Evolutionary conservation across 2,329 filamentous ascomycete genomes (phyloP).

Genomic region (Cyclaneusma minus): DNA sequence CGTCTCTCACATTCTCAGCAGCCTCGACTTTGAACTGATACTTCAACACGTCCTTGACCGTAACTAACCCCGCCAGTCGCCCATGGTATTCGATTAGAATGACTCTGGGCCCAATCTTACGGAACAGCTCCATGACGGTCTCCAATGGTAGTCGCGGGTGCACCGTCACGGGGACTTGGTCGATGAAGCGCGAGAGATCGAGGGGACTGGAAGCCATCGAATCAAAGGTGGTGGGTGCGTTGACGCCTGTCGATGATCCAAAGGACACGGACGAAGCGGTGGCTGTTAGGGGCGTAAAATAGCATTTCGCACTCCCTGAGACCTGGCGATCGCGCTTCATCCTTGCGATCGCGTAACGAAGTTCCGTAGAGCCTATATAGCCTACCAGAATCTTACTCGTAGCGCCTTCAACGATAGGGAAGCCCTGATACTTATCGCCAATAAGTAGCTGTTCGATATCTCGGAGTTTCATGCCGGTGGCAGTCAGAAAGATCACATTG

Average conservation of each 20-base stretch:
- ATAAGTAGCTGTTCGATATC: slow-evolving; percentile 62
- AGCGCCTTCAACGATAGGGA: slow-evolving; percentile 71
- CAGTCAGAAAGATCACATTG: slow-evolving; percentile 58
- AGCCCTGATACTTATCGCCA: slow-evolving; percentile 78
- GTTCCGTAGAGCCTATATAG: slow-evolving; percentile 83
- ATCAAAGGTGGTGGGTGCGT: slow-evolving; percentile 36
- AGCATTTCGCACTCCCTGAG: slow-evolving; percentile 54
- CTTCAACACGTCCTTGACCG: slow-evolving; percentile 91
- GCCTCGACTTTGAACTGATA: slow-evolving; percentile 96
- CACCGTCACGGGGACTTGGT: slow-evolving; percentile 76
- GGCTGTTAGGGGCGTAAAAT: slow-evolving; percentile 44
- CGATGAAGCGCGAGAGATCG: slow-evolving; percentile 78
- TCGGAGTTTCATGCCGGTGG: slow-evolving; percentile 58
- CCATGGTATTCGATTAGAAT: slow-evolving; percentile 88
- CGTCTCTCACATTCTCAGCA: slow-evolving; percentile 54
- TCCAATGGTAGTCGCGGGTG: slow-evolving; percentile 86
- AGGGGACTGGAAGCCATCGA: slow-evolving; percentile 43
- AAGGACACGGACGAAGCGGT: slow-evolving; percentile 13
- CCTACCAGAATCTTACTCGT: slow-evolving; percentile 61
- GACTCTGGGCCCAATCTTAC: slow-evolving; percentile 89
- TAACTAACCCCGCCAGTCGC: slow-evolving; percentile 69
- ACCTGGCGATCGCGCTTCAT: slow-evolving; percentile 53
- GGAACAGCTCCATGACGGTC: slow-evolving; percentile 97
- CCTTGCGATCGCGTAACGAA: slow-evolving; percentile 78
- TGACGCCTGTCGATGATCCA: slow-evolving; percentile 9